phyloP scores from a whole-genome alignment of 225 moss, liverwort and hornwort genomes.

The Straminergon stramineum region DNA sequence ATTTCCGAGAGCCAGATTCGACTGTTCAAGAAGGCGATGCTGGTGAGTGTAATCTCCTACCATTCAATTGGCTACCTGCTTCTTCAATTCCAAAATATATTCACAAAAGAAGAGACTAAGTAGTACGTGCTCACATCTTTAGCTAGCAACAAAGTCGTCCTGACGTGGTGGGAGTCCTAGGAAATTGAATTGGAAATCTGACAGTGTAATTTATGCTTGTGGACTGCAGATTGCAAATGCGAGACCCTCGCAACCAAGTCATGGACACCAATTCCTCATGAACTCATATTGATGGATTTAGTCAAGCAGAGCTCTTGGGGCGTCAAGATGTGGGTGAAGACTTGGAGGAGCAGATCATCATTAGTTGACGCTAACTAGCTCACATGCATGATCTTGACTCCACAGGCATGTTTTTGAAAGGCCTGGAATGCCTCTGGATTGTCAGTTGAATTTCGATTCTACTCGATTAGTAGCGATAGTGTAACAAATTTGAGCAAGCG shows the following conservation, averaged over 20 bases:
- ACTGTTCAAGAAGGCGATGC: constrained; percentile 4
- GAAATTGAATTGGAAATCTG: background rate
- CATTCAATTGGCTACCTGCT: background rate
- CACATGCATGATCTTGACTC: background rate
- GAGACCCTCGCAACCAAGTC: background rate
- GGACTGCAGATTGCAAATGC: background rate
- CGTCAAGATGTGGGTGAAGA: background rate
- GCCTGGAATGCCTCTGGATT: background rate
- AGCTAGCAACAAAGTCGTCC: background rate
- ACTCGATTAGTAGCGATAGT: background rate
- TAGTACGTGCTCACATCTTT: no score
- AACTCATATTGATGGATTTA: background rate
- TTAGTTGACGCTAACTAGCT: background rate
- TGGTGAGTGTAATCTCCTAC: background rate
- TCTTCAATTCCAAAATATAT: background rate
- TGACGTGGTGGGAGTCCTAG: background rate
- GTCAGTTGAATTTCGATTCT: background rate
- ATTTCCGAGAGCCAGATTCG: constrained; percentile 2
- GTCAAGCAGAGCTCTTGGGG: background rate
- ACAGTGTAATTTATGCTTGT: background rate
- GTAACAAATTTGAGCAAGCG: background rate
- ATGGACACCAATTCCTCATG: background rate
- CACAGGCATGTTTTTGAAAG: background rate
- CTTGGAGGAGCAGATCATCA: background rate
- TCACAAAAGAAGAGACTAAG: background rate